A percentile compares a stretch with the other conserved stretches of the same genome.
phyloP scores from a whole-genome alignment of 257 asterid genomes.

The Plantago major region DNA sequence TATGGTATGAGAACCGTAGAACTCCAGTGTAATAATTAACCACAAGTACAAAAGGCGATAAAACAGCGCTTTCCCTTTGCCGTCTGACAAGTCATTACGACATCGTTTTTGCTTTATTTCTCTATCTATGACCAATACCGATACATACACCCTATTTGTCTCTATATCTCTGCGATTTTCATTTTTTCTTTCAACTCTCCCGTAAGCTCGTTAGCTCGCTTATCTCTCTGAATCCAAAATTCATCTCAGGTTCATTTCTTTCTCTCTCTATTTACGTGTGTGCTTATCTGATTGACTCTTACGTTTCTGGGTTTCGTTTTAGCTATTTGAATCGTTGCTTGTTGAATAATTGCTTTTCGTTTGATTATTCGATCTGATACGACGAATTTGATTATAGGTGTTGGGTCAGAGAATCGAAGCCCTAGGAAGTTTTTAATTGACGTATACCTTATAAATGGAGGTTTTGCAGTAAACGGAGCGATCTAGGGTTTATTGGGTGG shows the following conservation, averaged over 20 bases:
- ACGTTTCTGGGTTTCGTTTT: neutral
- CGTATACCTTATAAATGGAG: slow-evolving; percentile 13
- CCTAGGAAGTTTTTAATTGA: slow-evolving; percentile 8
- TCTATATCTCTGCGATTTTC: slow-evolving; percentile 21
- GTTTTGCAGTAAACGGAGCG: slow-evolving; percentile 16
- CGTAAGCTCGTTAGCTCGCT: neutral
- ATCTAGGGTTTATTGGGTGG: slow-evolving; percentile 25
- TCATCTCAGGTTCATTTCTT: neutral
- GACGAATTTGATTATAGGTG: slow-evolving; percentile 15
- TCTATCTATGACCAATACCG: slow-evolving; percentile 2
- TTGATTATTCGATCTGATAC: slow-evolving; percentile 24
- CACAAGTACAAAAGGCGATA: slow-evolving; percentile 10
- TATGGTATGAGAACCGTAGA: no score
- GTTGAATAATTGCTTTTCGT: slow-evolving; percentile 12
- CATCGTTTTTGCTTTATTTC: slow-evolving; percentile 18
- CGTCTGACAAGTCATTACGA: slow-evolving; percentile 22
- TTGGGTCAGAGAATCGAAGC: slow-evolving; percentile 32
- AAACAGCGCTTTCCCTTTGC: slow-evolving; percentile 17
- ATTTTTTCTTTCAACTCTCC: slow-evolving; percentile 22
- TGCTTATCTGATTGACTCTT: neutral
- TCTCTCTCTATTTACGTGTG: neutral
- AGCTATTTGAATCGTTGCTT: neutral
- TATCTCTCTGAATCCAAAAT: neutral
- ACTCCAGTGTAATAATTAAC: no score
- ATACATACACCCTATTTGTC: slow-evolving; percentile 12